Evolutionary conservation across 2,329 filamentous ascomycete genomes (phyloP), one percentile per base, ranked within the genome.

Genomic region (Epichloe typhina): DNA sequence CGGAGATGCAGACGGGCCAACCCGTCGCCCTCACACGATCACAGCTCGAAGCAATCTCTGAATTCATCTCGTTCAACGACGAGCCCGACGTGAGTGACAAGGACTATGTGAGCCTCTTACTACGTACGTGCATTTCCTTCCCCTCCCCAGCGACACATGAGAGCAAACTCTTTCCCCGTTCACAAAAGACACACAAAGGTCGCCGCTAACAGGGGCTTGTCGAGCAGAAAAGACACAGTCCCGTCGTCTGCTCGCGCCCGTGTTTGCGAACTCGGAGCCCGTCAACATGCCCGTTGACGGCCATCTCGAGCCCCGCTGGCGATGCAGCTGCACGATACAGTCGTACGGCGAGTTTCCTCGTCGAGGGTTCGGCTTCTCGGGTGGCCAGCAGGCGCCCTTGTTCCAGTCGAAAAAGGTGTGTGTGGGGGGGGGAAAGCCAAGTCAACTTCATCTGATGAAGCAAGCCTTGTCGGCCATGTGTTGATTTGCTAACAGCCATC

Each of bases 361-460:
- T 11, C 47, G 53, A 60, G 68, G 66, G 17, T 68, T 66, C 46
- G 71, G 71, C 23, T 57, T 62, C 12, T 53, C 58, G 0, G 45
- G 54, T 6, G 61, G 61, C 5, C 50, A 59, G 35, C 52, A 56
- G 3, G 52, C 57, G 35, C 70, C 69, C 0, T 52, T 58, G 0
- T 79, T 77, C 49, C 51, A 60, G 11, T 64, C 58, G 26, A 79
- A 79, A 56, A 79, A 75, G 66, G 72, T 64, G 49, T 26, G 56
- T 43, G 26, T 26, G 23, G 4, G 23, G 23, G 4, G 4, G 5
- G 3, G 3, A 31, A 31, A 31, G 26, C 26, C 4, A 31, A 17
- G 26, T 31, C 26, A 31, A 4, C 8, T 31, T 11, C 8, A 31
- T 31, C 8, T 31, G 0, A 31, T 31, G 26, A 31, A 31, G 26